Conservation (phyloP, 2,329 filamentous ascomycete genomes). For the Colletotrichum australisinense region DNA sequence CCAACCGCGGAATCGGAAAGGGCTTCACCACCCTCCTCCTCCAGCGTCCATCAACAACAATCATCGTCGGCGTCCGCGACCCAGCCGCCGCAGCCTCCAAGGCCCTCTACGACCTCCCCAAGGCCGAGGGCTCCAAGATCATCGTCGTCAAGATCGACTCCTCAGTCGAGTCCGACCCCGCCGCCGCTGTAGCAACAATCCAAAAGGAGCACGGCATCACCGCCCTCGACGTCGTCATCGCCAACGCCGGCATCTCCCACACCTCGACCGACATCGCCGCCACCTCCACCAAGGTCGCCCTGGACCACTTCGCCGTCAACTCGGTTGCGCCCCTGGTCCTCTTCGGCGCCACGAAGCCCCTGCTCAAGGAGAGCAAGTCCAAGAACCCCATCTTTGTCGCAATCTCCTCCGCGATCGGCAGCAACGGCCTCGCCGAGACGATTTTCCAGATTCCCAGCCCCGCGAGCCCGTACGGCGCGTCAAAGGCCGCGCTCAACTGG, state of each 20-base stretch:
- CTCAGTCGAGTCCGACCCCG: conserved; percentile 45
- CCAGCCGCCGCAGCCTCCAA: conserved; percentile 40
- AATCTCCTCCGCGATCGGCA: conserved; percentile 40
- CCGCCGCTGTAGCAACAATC: conserved; percentile 45
- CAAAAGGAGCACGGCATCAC: conserved; percentile 46
- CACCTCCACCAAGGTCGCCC: conserved; percentile 42
- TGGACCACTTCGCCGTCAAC: conserved; percentile 54
- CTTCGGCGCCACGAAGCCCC: conserved; percentile 40
- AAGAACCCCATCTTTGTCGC: conserved; percentile 41
- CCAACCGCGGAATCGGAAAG: conserved; percentile 29
- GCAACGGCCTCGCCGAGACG: conserved; percentile 28
- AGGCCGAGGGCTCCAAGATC: conserved; percentile 47
- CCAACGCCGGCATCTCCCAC: conserved; percentile 59
- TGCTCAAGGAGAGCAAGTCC: conserved; percentile 39
- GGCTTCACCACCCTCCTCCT: conserved; percentile 21
- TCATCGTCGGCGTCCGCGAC: conserved; percentile 54
- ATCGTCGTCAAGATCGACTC: conserved; percentile 57
- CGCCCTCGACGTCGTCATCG: conserved; percentile 62
- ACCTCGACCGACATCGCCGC: conserved; percentile 29
- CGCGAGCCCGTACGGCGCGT: conserved; percentile 35
- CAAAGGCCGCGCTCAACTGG: conserved; percentile 38
- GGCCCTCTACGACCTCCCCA: conserved; percentile 50
- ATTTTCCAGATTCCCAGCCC: not conserved
- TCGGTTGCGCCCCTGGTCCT: conserved; percentile 23
- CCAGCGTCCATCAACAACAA: conserved; percentile 41